Conservation (phyloP, 768 basidiomycete genomes). For the Mycena leptocephala region DNA sequence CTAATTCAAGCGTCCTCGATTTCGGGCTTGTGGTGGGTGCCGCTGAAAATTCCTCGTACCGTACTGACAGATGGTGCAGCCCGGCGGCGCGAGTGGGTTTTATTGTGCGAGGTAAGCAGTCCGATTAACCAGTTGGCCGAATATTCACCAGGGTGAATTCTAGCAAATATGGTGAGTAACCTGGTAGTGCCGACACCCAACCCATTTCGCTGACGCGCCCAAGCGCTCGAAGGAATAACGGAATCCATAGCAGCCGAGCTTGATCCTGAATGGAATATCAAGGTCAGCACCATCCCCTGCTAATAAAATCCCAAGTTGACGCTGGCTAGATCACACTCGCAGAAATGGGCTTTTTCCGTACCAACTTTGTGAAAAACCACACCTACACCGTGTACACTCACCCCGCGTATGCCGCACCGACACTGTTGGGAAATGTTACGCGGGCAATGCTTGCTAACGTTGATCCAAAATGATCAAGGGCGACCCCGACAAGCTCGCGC, state of each 20-base stretch:
- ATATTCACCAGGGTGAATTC: no score
- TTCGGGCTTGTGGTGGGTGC: conserved; percentile 3
- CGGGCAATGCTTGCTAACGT: conserved; percentile 1
- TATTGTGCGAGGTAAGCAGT: conserved; percentile 13
- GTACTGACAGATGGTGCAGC: neutral
- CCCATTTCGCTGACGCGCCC: neutral
- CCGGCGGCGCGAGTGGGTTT: conserved; percentile 12
- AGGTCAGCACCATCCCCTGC: neutral
- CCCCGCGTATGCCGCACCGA: conserved; percentile 11
- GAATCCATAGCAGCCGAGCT: conserved; percentile 5
- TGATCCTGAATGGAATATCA: conserved; percentile 22
- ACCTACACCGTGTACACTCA: conserved; percentile 10
- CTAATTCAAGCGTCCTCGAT: conserved; percentile 23
- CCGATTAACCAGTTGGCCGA: neutral
- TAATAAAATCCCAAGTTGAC: neutral
- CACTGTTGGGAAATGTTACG: conserved; percentile 13
- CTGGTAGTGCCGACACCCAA: neutral
- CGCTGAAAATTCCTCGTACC: neutral
- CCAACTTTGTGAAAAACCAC: conserved; percentile 23
- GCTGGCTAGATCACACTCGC: conserved; percentile 14
- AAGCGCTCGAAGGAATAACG: conserved; percentile 17
- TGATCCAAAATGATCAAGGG: conserved; percentile 13
- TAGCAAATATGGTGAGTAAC: conserved; percentile 21
- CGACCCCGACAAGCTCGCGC: conserved; percentile 25
- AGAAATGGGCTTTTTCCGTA: conserved; percentile 24